phyloP scores from a whole-genome alignment of 805 yeast genomes.

The Wickerhamiella sergipiensis region DNA sequence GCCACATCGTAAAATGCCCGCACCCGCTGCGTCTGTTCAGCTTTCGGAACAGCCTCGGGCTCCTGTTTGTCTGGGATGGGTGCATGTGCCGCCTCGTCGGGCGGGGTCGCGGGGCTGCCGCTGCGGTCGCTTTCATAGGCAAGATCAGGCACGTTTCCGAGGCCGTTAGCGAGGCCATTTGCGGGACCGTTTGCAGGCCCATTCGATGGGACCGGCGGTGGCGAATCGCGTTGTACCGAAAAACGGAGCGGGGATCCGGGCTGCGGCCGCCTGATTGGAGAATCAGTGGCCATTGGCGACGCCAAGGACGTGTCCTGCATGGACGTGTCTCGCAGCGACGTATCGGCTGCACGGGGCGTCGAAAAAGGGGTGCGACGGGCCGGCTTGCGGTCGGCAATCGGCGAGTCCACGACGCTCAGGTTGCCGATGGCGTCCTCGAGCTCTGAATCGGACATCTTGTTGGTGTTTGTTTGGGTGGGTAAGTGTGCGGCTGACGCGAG shows the following conservation, averaged over 20 bases:
- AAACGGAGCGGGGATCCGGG: background rate
- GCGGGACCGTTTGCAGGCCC: background rate
- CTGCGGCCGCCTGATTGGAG: background rate
- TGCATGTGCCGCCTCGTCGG: background rate
- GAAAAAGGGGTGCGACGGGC: background rate
- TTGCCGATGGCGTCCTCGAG: slow-evolving; percentile 1
- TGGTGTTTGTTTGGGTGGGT: background rate
- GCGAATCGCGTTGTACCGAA: background rate
- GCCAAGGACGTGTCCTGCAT: background rate
- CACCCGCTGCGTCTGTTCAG: background rate
- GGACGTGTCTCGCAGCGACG: background rate
- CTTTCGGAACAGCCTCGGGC: background rate
- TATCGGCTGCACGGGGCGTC: background rate
- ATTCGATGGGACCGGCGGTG: background rate
- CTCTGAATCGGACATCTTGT: background rate
- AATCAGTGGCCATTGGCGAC: background rate
- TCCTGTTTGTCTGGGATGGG: background rate
- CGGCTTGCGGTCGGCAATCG: background rate
- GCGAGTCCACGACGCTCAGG: background rate
- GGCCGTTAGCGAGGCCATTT: background rate
- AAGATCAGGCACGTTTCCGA: background rate
- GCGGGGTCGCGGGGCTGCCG: background rate
- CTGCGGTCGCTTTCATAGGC: background rate
- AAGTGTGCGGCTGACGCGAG: background rate
- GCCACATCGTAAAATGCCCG: background rate